Percentiles rank a stretch among this genome's conserved stretches.
Evolutionary conservation across 805 yeast species (phyloP).

Genomic region (Starmerella floricola): DNA sequence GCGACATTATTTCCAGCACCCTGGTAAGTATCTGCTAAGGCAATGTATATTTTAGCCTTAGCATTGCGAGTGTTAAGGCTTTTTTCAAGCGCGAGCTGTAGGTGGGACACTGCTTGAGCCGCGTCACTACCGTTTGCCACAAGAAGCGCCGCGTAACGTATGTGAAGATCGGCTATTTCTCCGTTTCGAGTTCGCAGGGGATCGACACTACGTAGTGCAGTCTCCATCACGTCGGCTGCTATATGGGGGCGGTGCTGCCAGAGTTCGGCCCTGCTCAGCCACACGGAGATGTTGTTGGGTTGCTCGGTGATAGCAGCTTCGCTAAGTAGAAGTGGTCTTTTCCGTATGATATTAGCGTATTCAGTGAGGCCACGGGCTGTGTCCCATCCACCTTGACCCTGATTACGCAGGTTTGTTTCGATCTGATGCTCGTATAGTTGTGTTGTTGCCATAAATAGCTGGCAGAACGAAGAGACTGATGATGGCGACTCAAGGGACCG

Average conservation of each 20-base stretch:
- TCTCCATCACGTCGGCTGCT: slow-evolving; percentile 44
- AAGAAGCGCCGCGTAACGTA: slow-evolving; percentile 12
- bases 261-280: slow-evolving; percentile 53
- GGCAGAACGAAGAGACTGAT: slow-evolving; percentile 9
- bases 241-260: slow-evolving; percentile 31
- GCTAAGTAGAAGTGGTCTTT: slow-evolving; percentile 46
- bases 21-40: slow-evolving; percentile 7
- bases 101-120: neutral
- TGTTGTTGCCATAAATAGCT: slow-evolving; percentile 28
- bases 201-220: slow-evolving; percentile 54
- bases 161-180: slow-evolving; percentile 7
- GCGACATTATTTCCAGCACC: neutral
- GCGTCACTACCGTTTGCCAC: slow-evolving; percentile 10
- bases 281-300: slow-evolving; percentile 47
- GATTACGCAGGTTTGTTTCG: slow-evolving; percentile 37
- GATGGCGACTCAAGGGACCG: slow-evolving; percentile 1
- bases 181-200: slow-evolving; percentile 34
- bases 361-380: slow-evolving; percentile 39
- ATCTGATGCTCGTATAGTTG: slow-evolving; percentile 6
- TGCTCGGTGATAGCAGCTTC: slow-evolving; percentile 57
- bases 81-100: neutral
- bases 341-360: slow-evolving; percentile 33
- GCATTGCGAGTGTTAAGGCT: neutral
- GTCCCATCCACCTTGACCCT: slow-evolving; percentile 51
- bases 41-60: slow-evolving; percentile 1